These are phyloP conservation scores for Boletellus sp. DNA, from an alignment of 768 basidiomycete species.

Conservation along the genomic window DNA sequence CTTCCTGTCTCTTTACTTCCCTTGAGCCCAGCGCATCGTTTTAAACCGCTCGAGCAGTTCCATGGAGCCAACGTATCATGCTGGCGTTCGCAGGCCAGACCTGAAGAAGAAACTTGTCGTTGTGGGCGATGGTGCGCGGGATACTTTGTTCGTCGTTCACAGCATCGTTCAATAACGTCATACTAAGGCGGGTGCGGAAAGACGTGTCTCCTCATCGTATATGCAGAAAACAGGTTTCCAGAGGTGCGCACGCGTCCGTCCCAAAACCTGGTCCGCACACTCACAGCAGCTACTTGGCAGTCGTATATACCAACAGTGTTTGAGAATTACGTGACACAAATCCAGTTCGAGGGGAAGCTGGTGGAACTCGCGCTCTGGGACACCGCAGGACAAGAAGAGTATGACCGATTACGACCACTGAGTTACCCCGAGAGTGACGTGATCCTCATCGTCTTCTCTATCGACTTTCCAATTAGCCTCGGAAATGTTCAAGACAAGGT, in stretches of 20 bases:
- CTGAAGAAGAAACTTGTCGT: constrained; percentile 86
- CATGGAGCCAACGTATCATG: constrained; percentile 29
- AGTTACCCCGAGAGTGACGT: constrained; percentile 88
- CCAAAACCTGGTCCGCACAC: constrained; percentile 6
- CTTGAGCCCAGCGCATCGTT: not conserved
- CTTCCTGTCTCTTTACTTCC: constrained; percentile 1
- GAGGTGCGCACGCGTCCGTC: constrained; percentile 56
- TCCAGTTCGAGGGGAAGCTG: constrained; percentile 80
- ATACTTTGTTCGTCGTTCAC: constrained; percentile 25
- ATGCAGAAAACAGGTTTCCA: constrained; percentile 94
- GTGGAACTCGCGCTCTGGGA: constrained; percentile 98
- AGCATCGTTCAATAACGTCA: constrained; percentile 24
- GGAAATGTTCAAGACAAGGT: constrained; percentile 91
- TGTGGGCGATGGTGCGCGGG: constrained; percentile 74
- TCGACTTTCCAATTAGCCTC: constrained; percentile 89
- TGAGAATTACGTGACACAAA: constrained; percentile 89
- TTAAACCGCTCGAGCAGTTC: not conserved
- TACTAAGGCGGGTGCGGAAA: constrained; percentile 78
- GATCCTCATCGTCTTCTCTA: constrained; percentile 90
- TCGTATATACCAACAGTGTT: constrained; percentile 92
- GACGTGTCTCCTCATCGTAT: constrained; percentile 94
- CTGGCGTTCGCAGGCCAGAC: constrained; percentile 57
- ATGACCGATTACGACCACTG: constrained; percentile 81
- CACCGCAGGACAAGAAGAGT: constrained; percentile 96
- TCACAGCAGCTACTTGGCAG: constrained; percentile 38